These are phyloP conservation scores for Gaillardinia entomophila DNA, from an alignment of 805 yeast genomes.

Conservation along the genomic window DNA sequence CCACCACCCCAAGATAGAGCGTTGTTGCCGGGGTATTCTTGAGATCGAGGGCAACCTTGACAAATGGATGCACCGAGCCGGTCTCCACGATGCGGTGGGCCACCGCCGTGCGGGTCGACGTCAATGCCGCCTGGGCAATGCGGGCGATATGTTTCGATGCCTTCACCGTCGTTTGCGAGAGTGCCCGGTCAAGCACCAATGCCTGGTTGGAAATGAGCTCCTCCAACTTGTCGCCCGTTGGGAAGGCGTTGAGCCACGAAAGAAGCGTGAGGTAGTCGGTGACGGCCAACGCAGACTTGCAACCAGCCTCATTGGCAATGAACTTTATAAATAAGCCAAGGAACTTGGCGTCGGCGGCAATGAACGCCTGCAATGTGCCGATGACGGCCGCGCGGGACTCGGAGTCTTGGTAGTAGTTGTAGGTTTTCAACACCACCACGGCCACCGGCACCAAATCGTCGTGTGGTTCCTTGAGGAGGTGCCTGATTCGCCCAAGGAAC, in stretches of 20 bases:
- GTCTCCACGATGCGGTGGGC: conserved; percentile 1
- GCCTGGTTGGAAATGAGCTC: conserved; percentile 25
- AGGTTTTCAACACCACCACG: conserved; percentile 39
- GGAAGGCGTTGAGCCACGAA: conserved; percentile 48
- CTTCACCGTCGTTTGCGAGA: conserved; percentile 23
- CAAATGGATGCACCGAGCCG: not conserved
- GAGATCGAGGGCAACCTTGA: not conserved
- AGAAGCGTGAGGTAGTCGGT: conserved; percentile 53
- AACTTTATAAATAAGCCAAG: conserved; percentile 32
- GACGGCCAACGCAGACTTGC: conserved; percentile 38
- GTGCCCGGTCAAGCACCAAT: conserved; percentile 33
- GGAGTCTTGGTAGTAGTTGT: conserved; percentile 45
- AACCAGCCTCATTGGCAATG: conserved; percentile 25
- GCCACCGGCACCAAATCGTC: conserved; percentile 16
- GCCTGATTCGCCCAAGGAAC: not conserved
- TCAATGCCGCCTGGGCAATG: conserved; percentile 21
- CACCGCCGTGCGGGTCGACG: conserved; percentile 22
- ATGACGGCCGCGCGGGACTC: conserved; percentile 40
- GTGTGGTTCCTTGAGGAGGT: conserved; percentile 3
- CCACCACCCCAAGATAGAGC: conserved; percentile 18
- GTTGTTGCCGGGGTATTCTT: conserved; percentile 6
- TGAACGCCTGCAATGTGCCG: conserved; percentile 31
- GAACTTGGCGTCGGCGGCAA: conserved; percentile 24
- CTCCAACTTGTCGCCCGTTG: conserved; percentile 7
- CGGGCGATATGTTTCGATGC: conserved; percentile 20